Evolutionary conservation across 371 early-diverging fungal genomes (phyloP), one percentile per base, ranked within the genome.

Genomic region (Mucor circinelloides): DNA sequence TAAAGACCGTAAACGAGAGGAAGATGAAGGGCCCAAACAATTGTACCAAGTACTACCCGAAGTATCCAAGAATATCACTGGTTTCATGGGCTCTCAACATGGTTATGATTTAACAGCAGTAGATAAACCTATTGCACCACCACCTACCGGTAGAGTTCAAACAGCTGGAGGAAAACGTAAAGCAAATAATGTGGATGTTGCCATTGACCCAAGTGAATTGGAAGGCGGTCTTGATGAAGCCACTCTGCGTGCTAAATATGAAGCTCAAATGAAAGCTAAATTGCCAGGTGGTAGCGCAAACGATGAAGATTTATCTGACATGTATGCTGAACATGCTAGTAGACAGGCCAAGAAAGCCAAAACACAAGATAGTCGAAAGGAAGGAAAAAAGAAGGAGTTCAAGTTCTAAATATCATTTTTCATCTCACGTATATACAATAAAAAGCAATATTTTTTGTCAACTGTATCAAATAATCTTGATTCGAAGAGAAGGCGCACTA

Each of bases 21-120:
- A 70, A 9, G 91, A 90, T 55, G 90, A 89, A 17, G 87, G 82
- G n/a, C 88, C 91, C 9, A 91, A 89, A 65, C 89, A 89, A 56
- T 80, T 98, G 30, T 98, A 95, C 74, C 92, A 91, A 21, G 92
- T 98, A n/a, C 70, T 98, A 55, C 94, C 93, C 15, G 91, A 96
- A 74, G 86, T 88, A 36, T 86, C 90, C 54, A 87, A 89, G 58
- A 75, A 83, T n/a, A 86, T 93, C 46, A 78, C 84, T 5, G 97
- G 95, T 8, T 93, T 97, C 70, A 96, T 98, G 97, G 98, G 96
- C 34, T 94, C 94, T 52, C 92, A 94, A 71, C 95, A 94, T 72
- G 91, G 92, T 10, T 98, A 98, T 68, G 95, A 96, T 68, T 60
- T 97, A 52, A 74, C 89, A 17, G 69, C 80, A 3, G 75, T 84